phyloP scores from a whole-genome alignment of 1,284 basidiomycete genomes.

The Mycosarcoma maydis region DNA sequence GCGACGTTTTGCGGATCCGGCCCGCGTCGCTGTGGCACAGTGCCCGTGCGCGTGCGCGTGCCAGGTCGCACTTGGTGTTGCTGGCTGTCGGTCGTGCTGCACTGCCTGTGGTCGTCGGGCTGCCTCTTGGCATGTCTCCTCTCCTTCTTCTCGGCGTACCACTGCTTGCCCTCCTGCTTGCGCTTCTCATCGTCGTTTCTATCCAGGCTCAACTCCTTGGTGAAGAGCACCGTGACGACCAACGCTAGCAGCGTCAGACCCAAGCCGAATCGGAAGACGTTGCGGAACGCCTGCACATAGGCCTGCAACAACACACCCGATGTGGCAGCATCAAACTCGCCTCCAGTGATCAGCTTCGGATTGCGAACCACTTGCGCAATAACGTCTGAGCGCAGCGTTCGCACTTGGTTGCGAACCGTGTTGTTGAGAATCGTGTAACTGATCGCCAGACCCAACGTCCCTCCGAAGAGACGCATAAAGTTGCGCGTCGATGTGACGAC shows the following conservation, averaged over 20 bases:
- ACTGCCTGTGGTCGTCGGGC: slow-evolving; percentile 1
- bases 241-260: slow-evolving; percentile 49
- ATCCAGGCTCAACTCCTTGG: slow-evolving; percentile 72
- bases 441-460: slow-evolving; percentile 74
- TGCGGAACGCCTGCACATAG: slow-evolving; percentile 73
- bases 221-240: slow-evolving; percentile 70
- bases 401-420: slow-evolving; percentile 19
- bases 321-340: slow-evolving; percentile 15
- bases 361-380: slow-evolving; percentile 35
- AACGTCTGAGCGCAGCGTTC: slow-evolving; percentile 6
- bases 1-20: no score
- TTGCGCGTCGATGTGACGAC: slow-evolving; percentile 78
- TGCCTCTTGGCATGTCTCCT: slow-evolving; percentile 14
- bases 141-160: slow-evolving; percentile 43
- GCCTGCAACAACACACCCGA: slow-evolving; percentile 70
- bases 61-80: background rate
- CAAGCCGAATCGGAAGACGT: slow-evolving; percentile 70
- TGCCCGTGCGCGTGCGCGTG: no score
- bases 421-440: slow-evolving; percentile 70
- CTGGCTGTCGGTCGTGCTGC: background rate
- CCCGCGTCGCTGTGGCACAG: no score
- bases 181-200: slow-evolving; percentile 72
- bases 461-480: slow-evolving; percentile 75
- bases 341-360: slow-evolving; percentile 31
- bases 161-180: slow-evolving; percentile 67